Base-by-base conservation (phyloP, 768 basidiomycete genomes). In the Rhizopogon salebrosus region DNA sequence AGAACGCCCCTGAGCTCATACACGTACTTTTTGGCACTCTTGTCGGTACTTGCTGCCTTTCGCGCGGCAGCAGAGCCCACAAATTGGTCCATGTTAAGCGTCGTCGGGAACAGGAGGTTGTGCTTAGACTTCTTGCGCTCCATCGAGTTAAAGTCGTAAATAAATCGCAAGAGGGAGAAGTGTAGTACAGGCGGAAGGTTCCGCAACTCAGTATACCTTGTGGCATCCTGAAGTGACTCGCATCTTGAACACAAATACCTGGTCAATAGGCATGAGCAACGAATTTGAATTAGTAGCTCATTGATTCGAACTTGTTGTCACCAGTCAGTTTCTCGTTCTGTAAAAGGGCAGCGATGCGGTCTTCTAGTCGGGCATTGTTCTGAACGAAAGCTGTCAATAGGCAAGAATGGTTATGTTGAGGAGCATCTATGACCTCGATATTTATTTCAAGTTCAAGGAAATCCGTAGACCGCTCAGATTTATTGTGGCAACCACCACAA, bases 111-210 rank as follows among this genome's bases (percentile, higher is more conserved):
- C n/a, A 77, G 72, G 39, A 98, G 82, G 29, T 75, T 70, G 54
- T 90, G 79, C 66, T 93, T 93, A 49, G 85, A 87, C 71, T 98
- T 98, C 69, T 85, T 90, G 56, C 95, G 83, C 60, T 87, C 83
- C 77, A 87, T 81, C 0, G 85, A 82, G 22, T 81, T 70, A 31
- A 85, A 59, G 69, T 95, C 91, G 61, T 88, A 98, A 26, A 91
- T 83, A 68, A 98, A 98, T n/a, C 95, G 89, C 52, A 95, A 79
- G 48, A 98, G 70, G 20, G 93, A 93, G 61, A 98, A 87, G 68
- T 98, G 92, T 2, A 98, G 76, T 6, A 94, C 87, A 0, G 92
- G 91, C 1, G 95, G 95, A 5, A 97, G 77, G 49, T 76, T 64
- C 23, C 75, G 76, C 13, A 95, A 69, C 60, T 85, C 78, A 2